Conservation (phyloP, 768 basidiomycete genomes). For the Steccherinum ochraceum region DNA sequence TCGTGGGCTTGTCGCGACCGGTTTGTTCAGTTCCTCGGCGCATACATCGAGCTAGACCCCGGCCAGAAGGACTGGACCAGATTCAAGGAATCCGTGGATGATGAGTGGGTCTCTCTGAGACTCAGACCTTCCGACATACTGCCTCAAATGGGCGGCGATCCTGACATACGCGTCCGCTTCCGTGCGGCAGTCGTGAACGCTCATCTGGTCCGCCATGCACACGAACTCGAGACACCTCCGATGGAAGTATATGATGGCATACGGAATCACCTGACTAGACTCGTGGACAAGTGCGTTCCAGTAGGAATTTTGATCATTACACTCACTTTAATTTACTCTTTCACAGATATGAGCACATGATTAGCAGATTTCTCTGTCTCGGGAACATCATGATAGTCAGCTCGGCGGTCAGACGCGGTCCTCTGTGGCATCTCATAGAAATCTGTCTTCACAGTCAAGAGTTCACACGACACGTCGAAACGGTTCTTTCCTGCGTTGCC, state of each 20-base stretch:
- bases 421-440: constrained; percentile 88
- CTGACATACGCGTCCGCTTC: constrained; percentile 81
- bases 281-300: constrained; percentile 44
- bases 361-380: constrained; percentile 63
- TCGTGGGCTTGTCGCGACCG: constrained; percentile 3
- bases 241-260: constrained; percentile 42
- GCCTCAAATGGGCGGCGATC: constrained; percentile 51
- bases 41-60: not conserved
- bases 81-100: constrained; percentile 18
- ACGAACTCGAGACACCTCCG: constrained; percentile 25
- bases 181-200: constrained; percentile 59
- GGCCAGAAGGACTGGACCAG: constrained; percentile 2
- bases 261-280: constrained; percentile 34
- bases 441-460: constrained; percentile 40
- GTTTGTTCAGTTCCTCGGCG: constrained; percentile 1
- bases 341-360: constrained; percentile 64
- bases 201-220: constrained; percentile 47
- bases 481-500: constrained; percentile 56
- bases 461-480: constrained; percentile 33
- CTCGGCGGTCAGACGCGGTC: constrained; percentile 67
- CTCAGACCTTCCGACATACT: constrained; percentile 45
- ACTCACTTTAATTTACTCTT: constrained; percentile 5
- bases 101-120: constrained; percentile 22
- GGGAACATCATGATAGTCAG: constrained; percentile 78
- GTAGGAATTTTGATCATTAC: constrained; percentile 4